phyloP scores from a whole-genome alignment of 345 rosid genomes.

The Gossypium ekmanianum region DNA sequence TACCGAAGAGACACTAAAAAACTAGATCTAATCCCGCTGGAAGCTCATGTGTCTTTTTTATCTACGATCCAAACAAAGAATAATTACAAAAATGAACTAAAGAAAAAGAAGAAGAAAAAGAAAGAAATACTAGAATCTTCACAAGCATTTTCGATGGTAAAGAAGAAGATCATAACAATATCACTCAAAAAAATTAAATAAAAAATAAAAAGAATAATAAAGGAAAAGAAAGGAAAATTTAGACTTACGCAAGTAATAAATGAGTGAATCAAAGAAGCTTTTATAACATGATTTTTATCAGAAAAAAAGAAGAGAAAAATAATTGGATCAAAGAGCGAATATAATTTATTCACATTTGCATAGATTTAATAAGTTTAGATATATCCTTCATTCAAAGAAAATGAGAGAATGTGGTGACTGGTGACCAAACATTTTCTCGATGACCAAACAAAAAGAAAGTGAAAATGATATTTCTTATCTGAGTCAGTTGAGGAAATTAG shows the following conservation, averaged over 20 bases:
- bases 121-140: not conserved
- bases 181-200: not conserved
- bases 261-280: slow-evolving; percentile 10
- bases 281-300: not conserved
- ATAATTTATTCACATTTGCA: slow-evolving; percentile 4
- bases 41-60: not conserved
- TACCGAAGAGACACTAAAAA: not conserved
- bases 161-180: not conserved
- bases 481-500: no score
- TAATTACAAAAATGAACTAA: no score
- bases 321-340: not conserved
- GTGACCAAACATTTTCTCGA: no score
- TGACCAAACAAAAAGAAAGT: no score
- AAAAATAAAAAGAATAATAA: not conserved
- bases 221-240: not conserved
- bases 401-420: not conserved
- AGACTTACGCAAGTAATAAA: slow-evolving; percentile 11
- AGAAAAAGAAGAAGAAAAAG: not conserved
- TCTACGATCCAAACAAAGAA: no score
- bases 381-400: slow-evolving; percentile 3
- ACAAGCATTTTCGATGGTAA: not conserved
- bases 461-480: no score
- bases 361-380: not conserved
- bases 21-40: not conserved
- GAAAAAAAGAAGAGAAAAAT: not conserved